phyloP scores from a whole-genome alignment of 257 asterid species.

The Ehretia macrophylla region DNA sequence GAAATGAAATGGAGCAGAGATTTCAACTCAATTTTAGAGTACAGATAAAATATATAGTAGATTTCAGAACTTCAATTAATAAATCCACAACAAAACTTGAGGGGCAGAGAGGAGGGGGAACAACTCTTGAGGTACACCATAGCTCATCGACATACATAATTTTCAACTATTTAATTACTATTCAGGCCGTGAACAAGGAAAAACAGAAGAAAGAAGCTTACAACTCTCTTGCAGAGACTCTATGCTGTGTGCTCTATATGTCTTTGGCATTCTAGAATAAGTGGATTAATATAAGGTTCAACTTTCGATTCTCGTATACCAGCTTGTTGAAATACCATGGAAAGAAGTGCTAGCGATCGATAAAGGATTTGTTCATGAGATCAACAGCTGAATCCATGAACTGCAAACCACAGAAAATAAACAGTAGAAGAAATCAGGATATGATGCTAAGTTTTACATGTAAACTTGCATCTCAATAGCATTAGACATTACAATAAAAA shows the following conservation, averaged over 20 bases:
- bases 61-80: no score
- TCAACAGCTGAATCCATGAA: slow-evolving; percentile 91
- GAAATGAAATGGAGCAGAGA: no score
- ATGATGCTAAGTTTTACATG: neutral
- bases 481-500: no score
- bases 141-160: neutral
- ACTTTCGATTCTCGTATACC: neutral
- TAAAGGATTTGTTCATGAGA: slow-evolving; percentile 67
- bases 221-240: neutral
- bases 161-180: neutral
- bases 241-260: no score
- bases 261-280: no score
- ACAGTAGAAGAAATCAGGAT: neutral
- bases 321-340: neutral
- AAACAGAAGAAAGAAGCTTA: neutral
- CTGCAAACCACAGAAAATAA: slow-evolving; percentile 27
- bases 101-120: neutral
- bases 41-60: no score
- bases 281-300: no score
- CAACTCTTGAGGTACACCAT: neutral
- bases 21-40: no score
- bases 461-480: neutral
- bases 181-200: no score
- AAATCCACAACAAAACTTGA: neutral
- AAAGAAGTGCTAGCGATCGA: slow-evolving; percentile 45